These are phyloP conservation scores for Punica granatum DNA, from an alignment of 345 rosid species.

Conservation along the genomic window DNA sequence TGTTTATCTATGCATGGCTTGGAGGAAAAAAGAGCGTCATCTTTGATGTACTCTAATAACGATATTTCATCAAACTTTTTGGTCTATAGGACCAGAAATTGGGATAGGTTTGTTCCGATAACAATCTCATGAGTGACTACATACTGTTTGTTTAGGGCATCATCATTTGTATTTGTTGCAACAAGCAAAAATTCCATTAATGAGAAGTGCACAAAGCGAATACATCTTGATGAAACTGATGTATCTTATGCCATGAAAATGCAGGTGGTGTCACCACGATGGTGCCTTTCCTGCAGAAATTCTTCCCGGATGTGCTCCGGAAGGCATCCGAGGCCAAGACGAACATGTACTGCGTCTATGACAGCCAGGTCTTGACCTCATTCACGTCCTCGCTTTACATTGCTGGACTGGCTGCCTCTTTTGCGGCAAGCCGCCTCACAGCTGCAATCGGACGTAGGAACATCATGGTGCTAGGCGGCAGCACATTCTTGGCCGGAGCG, in stretches of 20 bases:
- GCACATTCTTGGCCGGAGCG: slow-evolving; percentile 62
- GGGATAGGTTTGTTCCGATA: no score
- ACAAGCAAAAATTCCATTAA: no score
- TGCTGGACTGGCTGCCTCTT: slow-evolving; percentile 63
- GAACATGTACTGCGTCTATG: slow-evolving; percentile 53
- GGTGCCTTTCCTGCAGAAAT: slow-evolving; percentile 66
- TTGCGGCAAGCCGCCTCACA: slow-evolving; percentile 61
- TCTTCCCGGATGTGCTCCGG: slow-evolving; percentile 57
- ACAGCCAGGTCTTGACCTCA: slow-evolving; percentile 55
- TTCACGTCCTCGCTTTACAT: slow-evolving; percentile 79
- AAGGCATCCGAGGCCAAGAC: slow-evolving; percentile 44
- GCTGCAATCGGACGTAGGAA: slow-evolving; percentile 50
- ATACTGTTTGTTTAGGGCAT: no score
- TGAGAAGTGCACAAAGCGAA: no score
- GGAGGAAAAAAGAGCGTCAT: no score
- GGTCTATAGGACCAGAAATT: no score
- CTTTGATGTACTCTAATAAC: no score
- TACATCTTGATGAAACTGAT: not conserved
- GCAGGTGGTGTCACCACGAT: slow-evolving; percentile 87
- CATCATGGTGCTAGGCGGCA: slow-evolving; percentile 65
- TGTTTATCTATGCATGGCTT: no score
- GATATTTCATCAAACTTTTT: no score
- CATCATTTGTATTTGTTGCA: no score
- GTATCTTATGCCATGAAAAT: not conserved
- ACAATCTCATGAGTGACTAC: no score